A percentile compares a stretch with the other conserved stretches of the same genome.
Evolutionary conservation across 2,329 filamentous ascomycete genomes (phyloP).

Genomic region (Myriosclerotinia duriaeana): DNA sequence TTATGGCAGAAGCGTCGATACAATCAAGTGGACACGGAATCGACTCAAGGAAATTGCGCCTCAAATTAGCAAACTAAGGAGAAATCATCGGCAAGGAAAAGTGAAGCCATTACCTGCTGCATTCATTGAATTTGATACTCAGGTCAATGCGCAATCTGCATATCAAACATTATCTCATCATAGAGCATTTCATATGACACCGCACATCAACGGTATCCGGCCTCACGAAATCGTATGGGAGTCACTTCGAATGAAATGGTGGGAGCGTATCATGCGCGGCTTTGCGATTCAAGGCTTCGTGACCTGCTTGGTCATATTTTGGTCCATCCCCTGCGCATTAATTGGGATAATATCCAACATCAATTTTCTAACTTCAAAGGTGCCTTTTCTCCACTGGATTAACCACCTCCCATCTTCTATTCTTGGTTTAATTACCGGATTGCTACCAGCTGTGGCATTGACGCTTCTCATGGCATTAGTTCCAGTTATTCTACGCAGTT

Average conservation of each 20-base stretch:
- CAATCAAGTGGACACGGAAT: slow-evolving; percentile 43
- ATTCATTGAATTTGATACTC: slow-evolving; percentile 64
- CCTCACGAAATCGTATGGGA: slow-evolving; percentile 65
- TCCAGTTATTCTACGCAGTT: slow-evolving; percentile 59
- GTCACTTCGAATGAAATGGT: slow-evolving; percentile 64
- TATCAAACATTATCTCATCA: slow-evolving; percentile 66
- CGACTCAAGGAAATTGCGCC: slow-evolving; percentile 39
- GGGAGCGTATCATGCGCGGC: slow-evolving; percentile 57
- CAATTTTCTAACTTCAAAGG: slow-evolving; percentile 51
- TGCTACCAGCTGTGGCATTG: slow-evolving; percentile 60
- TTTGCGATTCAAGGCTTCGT: slow-evolving; percentile 53
- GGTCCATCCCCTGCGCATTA: slow-evolving; percentile 65
- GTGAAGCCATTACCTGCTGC: slow-evolving; percentile 56
- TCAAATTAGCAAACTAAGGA: slow-evolving; percentile 39
- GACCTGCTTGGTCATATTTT: slow-evolving; percentile 61
- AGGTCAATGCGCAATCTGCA: slow-evolving; percentile 61
- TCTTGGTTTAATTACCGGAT: slow-evolving; percentile 60
- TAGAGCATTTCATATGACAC: slow-evolving; percentile 61
- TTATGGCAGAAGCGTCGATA: slow-evolving; percentile 42
- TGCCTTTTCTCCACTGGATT: slow-evolving; percentile 59
- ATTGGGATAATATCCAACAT: slow-evolving; percentile 66
- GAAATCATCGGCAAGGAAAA: slow-evolving; percentile 47
- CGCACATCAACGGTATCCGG: slow-evolving; percentile 61
- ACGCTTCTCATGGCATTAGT: slow-evolving; percentile 60
- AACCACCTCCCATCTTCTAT: slow-evolving; percentile 54